phyloP scores from a whole-genome alignment of 345 rosid species.

The Ceriops tagal region DNA sequence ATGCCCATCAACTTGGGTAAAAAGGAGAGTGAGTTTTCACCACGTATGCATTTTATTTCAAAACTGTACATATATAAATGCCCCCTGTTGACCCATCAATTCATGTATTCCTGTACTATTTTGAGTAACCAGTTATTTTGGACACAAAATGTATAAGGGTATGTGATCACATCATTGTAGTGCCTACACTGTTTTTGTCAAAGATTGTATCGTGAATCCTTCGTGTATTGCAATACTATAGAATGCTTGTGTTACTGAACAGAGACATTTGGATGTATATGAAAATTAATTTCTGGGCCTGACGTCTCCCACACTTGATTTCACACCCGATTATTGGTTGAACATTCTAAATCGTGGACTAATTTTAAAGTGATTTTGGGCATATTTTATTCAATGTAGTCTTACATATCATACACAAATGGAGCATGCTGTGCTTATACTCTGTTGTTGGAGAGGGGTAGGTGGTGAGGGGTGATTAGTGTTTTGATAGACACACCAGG shows the following conservation, averaged over 20 bases:
- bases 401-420: too few relatives aligned
- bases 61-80: too few relatives aligned
- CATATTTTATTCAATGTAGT: neutral
- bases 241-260: constrained; percentile 14
- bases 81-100: neutral
- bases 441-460: constrained; percentile 5
- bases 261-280: neutral
- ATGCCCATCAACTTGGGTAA: neutral
- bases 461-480: constrained; percentile 13
- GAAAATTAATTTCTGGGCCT: constrained; percentile 2
- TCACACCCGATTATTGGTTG: constrained; percentile 17
- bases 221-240: constrained; percentile 12
- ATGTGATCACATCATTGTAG: constrained; percentile 11
- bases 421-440: neutral
- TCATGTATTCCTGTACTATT: neutral
- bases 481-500: constrained; percentile 17
- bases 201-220: constrained; percentile 12
- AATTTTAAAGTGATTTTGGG: neutral
- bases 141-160: neutral
- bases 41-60: too few relatives aligned
- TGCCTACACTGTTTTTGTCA: constrained; percentile 12
- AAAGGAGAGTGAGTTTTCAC: too few relatives aligned
- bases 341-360: constrained; percentile 10
- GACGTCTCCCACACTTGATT: constrained; percentile 13
- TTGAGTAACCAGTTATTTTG: neutral